A percentile compares a stretch with the other conserved stretches of the same genome.
Evolutionary conservation across 2,329 filamentous ascomycete species (phyloP).

Genomic region (Aspergillus glaucus): DNA sequence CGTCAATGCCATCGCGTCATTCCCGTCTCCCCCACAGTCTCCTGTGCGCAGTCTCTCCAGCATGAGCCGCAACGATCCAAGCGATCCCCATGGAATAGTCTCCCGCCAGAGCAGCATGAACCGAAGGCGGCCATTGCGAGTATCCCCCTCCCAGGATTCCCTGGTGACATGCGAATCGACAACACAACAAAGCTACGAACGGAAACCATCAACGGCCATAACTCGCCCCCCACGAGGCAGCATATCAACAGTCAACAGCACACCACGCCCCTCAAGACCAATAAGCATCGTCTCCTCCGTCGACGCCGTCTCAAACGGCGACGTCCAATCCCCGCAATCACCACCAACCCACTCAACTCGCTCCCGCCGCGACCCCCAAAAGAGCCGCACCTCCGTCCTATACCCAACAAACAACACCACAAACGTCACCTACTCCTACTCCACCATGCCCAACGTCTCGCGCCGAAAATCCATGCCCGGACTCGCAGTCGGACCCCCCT

Average conservation of each 20-base stretch:
- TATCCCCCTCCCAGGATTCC: conserved; percentile 25
- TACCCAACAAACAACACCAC: conserved; percentile 3
- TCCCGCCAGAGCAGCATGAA: conserved; percentile 8
- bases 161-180: conserved; percentile 5
- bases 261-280: conserved; percentile 9
- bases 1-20: conserved; percentile 12
- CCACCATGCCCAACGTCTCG: conserved; percentile 11
- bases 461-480: conserved; percentile 31
- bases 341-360: conserved; percentile 2
- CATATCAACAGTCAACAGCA: conserved; percentile 4
- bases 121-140: conserved; percentile 16
- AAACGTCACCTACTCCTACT: background rate
- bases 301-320: conserved; percentile 5
- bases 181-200: background rate
- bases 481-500: conserved; percentile 22
- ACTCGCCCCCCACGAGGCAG: conserved; percentile 8
- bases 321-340: conserved; percentile 7
- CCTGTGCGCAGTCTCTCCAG: conserved; percentile 22
- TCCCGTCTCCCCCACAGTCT: conserved; percentile 28
- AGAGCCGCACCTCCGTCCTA: conserved; percentile 10
- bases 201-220: conserved; percentile 6
- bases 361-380: conserved; percentile 5
- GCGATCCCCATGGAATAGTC: conserved; percentile 11
- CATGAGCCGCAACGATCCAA: conserved; percentile 14
- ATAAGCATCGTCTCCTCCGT: conserved; percentile 11